Conservation (phyloP, 192 early-diverging fungal genomes). For the Coemansia sp. region DNA sequence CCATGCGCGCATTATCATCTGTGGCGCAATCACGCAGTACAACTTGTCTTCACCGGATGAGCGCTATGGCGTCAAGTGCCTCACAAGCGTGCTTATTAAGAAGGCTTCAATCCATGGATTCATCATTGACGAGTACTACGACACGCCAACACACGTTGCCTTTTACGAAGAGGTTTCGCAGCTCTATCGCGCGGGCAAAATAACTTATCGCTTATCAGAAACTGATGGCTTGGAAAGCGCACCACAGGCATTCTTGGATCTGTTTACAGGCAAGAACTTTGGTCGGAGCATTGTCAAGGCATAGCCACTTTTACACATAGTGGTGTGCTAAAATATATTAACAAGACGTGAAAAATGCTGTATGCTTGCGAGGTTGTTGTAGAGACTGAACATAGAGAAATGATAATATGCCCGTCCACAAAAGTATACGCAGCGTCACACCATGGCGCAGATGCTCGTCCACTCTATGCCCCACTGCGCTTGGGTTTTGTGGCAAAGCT, state of each 20-base stretch:
- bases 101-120: slow-evolving; percentile 65
- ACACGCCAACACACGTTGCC: slow-evolving; percentile 48
- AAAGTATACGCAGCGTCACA: too few relatives aligned
- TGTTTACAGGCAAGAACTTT: slow-evolving; percentile 67
- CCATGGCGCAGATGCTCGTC: too few relatives aligned
- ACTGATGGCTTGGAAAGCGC: slow-evolving; percentile 67
- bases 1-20: slow-evolving; percentile 67
- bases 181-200: slow-evolving; percentile 59
- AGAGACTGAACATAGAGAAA: too few relatives aligned
- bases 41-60: slow-evolving; percentile 41
- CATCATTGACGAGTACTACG: slow-evolving; percentile 55
- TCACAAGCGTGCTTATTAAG: slow-evolving; percentile 56
- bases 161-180: slow-evolving; percentile 58
- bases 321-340: neutral
- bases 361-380: too few relatives aligned
- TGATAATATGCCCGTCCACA: too few relatives aligned
- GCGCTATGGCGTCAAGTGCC: slow-evolving; percentile 61
- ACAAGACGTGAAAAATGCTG: too few relatives aligned
- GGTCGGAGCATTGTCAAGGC: slow-evolving; percentile 63
- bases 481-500: too few relatives aligned
- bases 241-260: slow-evolving; percentile 58
- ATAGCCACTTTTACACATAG: neutral
- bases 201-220: slow-evolving; percentile 61
- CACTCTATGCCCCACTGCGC: too few relatives aligned
- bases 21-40: slow-evolving; percentile 76